A percentile compares a stretch with the other conserved stretches of the same genome.
Conservation (phyloP, 2,329 filamentous ascomycete species). For the Sclerotinia spermophila region DNA sequence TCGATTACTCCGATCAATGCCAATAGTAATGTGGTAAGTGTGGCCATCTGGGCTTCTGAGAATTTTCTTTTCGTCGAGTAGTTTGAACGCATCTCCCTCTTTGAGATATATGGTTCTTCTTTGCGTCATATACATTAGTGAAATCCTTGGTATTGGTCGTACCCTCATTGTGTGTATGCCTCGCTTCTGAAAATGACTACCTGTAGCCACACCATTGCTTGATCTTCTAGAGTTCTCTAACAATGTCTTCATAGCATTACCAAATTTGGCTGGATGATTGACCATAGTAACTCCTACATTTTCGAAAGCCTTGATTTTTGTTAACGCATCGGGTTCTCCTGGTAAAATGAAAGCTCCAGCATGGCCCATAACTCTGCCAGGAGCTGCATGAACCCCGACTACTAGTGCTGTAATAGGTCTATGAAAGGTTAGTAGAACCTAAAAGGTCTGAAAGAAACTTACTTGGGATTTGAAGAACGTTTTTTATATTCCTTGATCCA, state of each 20-base stretch:
- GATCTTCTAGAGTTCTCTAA: conserved; percentile 43
- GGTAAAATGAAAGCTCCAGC: conserved; percentile 68
- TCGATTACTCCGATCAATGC: conserved; percentile 59
- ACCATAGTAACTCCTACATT: conserved; percentile 66
- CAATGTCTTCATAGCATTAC: conserved; percentile 61
- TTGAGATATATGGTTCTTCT: conserved; percentile 54
- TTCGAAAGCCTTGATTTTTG: conserved; percentile 66
- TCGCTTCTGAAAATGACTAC: conserved; percentile 46
- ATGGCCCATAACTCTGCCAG: conserved; percentile 71
- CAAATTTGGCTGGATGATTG: conserved; percentile 73
- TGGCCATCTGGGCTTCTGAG: conserved; percentile 38
- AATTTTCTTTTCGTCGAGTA: conserved; percentile 44
- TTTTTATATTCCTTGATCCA: conserved; percentile 66
- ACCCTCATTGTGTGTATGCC: conserved; percentile 47
- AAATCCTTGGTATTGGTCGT: conserved; percentile 16
- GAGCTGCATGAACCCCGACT: conserved; percentile 60
- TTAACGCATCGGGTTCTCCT: conserved; percentile 59
- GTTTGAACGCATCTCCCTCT: conserved; percentile 49
- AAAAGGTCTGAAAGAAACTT: conserved; percentile 30
- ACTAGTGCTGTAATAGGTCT: conserved; percentile 71
- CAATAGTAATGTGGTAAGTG: conserved; percentile 55
- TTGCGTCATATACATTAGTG: conserved; percentile 35
- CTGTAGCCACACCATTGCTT: conserved; percentile 38
- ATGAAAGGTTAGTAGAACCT: conserved; percentile 5
- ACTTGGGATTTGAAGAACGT: conserved; percentile 60